These are phyloP conservation scores for Trypanosoma congolense DNA, from an alignment of 208 protist genomes.

Conservation along the genomic window DNA sequence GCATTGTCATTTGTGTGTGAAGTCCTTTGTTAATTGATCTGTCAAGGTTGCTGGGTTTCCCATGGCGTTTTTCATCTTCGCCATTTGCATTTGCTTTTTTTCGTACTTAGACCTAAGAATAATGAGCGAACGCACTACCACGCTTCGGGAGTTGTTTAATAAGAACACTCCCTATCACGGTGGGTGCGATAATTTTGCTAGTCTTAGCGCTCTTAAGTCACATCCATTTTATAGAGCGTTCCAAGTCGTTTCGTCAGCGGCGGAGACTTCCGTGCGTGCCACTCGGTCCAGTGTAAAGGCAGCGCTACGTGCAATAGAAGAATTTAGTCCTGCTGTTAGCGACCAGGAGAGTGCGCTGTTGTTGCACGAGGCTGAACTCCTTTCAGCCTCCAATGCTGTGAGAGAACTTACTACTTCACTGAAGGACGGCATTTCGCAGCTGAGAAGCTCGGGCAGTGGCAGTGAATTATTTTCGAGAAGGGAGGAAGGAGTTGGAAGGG, in stretches of 20 bases:
- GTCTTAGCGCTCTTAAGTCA: constrained; percentile 1
- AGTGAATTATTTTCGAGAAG: constrained; percentile 3
- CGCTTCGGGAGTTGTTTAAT: constrained; percentile 26
- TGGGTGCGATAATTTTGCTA: constrained; percentile 11
- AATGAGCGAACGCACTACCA: constrained; percentile 15
- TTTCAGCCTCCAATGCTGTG: constrained; percentile 38
- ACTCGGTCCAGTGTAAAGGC: constrained; percentile 14
- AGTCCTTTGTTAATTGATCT: too few relatives aligned
- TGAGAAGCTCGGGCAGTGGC: constrained; percentile 1
- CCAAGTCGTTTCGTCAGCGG: constrained; percentile 5
- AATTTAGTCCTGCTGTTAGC: constrained; percentile 26
- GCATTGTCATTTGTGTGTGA: too few relatives aligned
- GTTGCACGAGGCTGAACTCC: constrained; percentile 68
- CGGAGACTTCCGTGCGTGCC: constrained; percentile 3
- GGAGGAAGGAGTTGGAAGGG: background rate
- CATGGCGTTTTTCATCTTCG: constrained; percentile 2
- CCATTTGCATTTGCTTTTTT: background rate
- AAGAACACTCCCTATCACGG: constrained; percentile 16
- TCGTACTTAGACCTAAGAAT: background rate
- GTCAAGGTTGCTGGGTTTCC: too few relatives aligned
- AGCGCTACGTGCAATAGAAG: constrained; percentile 39
- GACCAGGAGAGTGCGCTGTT: constrained; percentile 54
- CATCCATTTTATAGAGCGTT: constrained; percentile 20
- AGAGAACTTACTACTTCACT: constrained; percentile 44
- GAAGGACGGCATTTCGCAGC: constrained; percentile 5